These are phyloP conservation scores for Aureobasidium pullulans DNA, from an alignment of 2,329 filamentous ascomycete genomes.

Conservation along the genomic window DNA sequence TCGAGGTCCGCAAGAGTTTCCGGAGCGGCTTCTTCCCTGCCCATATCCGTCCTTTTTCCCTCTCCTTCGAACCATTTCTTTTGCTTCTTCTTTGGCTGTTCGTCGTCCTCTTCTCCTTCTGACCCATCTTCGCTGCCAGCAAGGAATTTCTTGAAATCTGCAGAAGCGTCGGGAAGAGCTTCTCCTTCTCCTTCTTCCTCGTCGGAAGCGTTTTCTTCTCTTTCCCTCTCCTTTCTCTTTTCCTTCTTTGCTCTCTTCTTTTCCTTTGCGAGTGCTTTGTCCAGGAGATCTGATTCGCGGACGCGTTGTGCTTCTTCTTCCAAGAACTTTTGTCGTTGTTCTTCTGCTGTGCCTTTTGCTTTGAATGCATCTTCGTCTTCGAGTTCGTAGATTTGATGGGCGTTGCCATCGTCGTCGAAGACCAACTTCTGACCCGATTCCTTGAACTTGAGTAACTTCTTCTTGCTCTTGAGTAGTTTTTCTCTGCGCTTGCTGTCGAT, in stretches of 20 bases:
- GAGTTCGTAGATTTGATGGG: slow-evolving; percentile 81
- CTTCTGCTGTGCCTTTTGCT: slow-evolving; percentile 64
- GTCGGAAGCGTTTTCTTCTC: slow-evolving; percentile 21
- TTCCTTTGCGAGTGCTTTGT: slow-evolving; percentile 73
- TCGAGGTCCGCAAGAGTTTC: slow-evolving; percentile 76
- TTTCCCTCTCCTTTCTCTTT: slow-evolving; percentile 62
- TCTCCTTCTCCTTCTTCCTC: slow-evolving; percentile 21
- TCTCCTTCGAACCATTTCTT: slow-evolving; percentile 73
- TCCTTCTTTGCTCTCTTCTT: slow-evolving; percentile 70
- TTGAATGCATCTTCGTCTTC: slow-evolving; percentile 77
- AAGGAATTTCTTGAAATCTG: slow-evolving; percentile 17
- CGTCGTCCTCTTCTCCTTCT: slow-evolving; percentile 38
- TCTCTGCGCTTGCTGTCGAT: slow-evolving; percentile 93
- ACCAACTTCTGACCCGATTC: slow-evolving; percentile 77
- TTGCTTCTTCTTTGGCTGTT: slow-evolving; percentile 52
- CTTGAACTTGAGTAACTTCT: slow-evolving; percentile 84
- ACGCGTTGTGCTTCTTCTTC: slow-evolving; percentile 67
- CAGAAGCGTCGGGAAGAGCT: neutral
- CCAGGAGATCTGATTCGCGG: slow-evolving; percentile 65
- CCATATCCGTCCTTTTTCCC: slow-evolving; percentile 39
- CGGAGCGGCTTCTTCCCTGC: slow-evolving; percentile 56
- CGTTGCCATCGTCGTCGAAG: slow-evolving; percentile 85
- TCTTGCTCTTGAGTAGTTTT: slow-evolving; percentile 90
- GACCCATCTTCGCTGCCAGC: slow-evolving; percentile 26
- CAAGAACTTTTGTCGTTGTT: slow-evolving; percentile 70